A percentile compares a stretch with the other conserved stretches of the same genome.
Evolutionary conservation across 257 asterid species (phyloP).

Genomic region (Buddleja alternifolia): DNA sequence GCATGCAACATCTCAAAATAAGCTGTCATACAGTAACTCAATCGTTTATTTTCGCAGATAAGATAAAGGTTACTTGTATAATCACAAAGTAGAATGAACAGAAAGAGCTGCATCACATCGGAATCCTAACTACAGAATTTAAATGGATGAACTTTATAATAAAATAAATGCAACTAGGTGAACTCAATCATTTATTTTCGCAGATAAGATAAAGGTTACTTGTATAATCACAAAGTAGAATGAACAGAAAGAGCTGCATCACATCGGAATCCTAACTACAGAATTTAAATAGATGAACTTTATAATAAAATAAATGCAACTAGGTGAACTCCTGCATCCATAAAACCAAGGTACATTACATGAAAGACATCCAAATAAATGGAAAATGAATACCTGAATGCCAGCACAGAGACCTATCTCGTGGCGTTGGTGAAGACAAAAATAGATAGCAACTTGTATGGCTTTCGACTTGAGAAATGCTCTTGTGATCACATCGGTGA

Average conservation of each 20-base stretch:
- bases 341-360: background rate
- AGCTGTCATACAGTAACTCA: slow-evolving; percentile 44
- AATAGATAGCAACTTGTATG: slow-evolving; percentile 79
- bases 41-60: slow-evolving; percentile 17
- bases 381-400: slow-evolving; percentile 66
- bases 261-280: slow-evolving; percentile 3
- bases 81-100: slow-evolving; percentile 12
- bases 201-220: slow-evolving; percentile 14
- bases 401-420: slow-evolving; percentile 74
- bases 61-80: slow-evolving; percentile 9
- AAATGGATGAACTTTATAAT: background rate
- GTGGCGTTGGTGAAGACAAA: slow-evolving; percentile 87
- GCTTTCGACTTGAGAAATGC: slow-evolving; percentile 89
- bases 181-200: slow-evolving; percentile 18
- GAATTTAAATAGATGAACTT: slow-evolving; percentile 9
- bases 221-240: background rate
- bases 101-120: background rate
- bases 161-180: slow-evolving; percentile 16
- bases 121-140: slow-evolving; percentile 11
- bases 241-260: slow-evolving; percentile 14
- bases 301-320: slow-evolving; percentile 2
- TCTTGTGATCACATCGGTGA: slow-evolving; percentile 63
- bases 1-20: slow-evolving; percentile 70
- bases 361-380: slow-evolving; percentile 38
- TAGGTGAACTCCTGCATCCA: slow-evolving; percentile 12